Evolutionary conservation across 2,329 filamentous ascomycete species (phyloP), one percentile per base, ranked within the genome.

Genomic region (Botrytis hyacinthi): DNA sequence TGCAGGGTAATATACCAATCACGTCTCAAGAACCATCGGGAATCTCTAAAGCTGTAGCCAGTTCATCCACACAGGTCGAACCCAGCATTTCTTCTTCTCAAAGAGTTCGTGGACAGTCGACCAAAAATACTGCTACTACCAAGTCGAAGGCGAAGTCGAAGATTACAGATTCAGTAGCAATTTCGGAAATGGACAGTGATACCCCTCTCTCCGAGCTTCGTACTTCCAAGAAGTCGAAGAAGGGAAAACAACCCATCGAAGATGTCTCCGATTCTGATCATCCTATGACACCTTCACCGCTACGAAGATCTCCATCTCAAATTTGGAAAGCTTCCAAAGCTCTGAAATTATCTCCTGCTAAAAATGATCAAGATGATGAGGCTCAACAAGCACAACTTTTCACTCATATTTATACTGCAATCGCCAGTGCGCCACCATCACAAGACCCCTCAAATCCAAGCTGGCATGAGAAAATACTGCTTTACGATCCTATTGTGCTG

Each of bases 381-480:
- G 81, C 83, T 18, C 80, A 86, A 62, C 84, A 88, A 76, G 76
- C 82, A 0, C 80, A 78, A 0, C 78, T 90, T 37, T 90, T 90
- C 75, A 78, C 79, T 40, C 81, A 85, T 76, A 90, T 92, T 70
- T 87, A 87, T 0, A 83, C 83, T 57, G 89, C 89, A 0, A 83
- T 92, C 16, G 86, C 79, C 14, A 83, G 83, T 0, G 84, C 85
- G 6, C 85, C 88, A 4, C 84, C 84, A 20, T 85, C 87, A 0
- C 84, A 78, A 6, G 84, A 90, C 76, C 82, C 86, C 0, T 76
- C 76, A 10, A 80, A 86, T 3, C 89, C 89, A 22, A 94, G 89
- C 3, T 98, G 95, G 93, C 87, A 97, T 78, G 94, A 98, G 82
- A 97, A 94, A 83, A 98, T 99, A 65, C 85, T 98, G 9, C 89